Evolutionary conservation across 768 basidiomycete genomes (phyloP).

Genomic region (Macrolepiota fuliginosa): DNA sequence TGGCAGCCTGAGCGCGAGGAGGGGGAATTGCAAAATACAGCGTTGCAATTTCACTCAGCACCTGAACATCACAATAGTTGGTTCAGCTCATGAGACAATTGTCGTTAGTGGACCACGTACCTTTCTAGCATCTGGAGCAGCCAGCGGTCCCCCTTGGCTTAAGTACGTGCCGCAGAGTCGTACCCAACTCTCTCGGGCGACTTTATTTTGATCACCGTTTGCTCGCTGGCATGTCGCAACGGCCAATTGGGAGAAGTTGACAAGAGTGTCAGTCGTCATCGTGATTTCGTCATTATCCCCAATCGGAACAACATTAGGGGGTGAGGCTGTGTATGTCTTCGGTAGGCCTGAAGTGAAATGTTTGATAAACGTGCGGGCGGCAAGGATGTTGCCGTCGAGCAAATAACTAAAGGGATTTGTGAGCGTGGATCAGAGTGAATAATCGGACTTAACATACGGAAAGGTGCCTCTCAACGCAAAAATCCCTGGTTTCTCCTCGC

Average conservation of each 20-base stretch:
- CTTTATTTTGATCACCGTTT: constrained; percentile 75
- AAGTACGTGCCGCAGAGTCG: constrained; percentile 83
- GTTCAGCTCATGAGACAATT: background rate
- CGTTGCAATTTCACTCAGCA: constrained; percentile 62
- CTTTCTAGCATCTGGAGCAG: constrained; percentile 16
- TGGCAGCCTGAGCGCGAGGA: constrained; percentile 65
- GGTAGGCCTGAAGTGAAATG: constrained; percentile 69
- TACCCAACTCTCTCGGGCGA: constrained; percentile 80
- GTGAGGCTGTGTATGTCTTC: constrained; percentile 19
- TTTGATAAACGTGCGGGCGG: constrained; percentile 89
- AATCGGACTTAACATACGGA: constrained; percentile 57
- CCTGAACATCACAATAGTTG: constrained; percentile 34
- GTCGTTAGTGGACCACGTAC: background rate
- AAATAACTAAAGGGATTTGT: constrained; percentile 53
- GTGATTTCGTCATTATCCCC: constrained; percentile 58
- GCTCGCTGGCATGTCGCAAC: constrained; percentile 86
- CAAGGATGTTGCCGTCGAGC: constrained; percentile 86
- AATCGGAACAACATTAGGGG: constrained; percentile 33
- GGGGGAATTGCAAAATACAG: constrained; percentile 88
- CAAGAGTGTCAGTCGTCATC: constrained; percentile 68
- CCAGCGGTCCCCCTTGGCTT: constrained; percentile 59
- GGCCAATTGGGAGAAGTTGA: constrained; percentile 92
- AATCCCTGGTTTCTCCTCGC: constrained; percentile 75
- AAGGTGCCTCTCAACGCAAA: constrained; percentile 86
- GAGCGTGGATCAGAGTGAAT: background rate